Evolutionary conservation across 1,284 basidiomycete species (phyloP), one percentile per base, ranked within the genome.

Genomic region (Ustilago hordei): DNA sequence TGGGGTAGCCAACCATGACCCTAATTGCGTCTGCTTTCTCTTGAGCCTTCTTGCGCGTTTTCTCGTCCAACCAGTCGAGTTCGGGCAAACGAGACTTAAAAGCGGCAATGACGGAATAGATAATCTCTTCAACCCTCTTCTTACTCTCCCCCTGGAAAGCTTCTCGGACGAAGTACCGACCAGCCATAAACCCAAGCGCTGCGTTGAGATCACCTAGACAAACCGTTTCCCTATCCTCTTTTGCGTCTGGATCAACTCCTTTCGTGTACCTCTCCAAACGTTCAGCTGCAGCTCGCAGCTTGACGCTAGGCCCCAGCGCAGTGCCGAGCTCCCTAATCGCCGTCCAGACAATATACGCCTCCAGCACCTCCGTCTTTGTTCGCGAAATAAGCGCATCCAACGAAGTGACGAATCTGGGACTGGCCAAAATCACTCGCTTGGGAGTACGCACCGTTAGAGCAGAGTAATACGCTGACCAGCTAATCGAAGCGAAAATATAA

Each of bases 21-120:
- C 90, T 90, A 65, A 95, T 91, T 1, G 90, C 91, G 81, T 93
- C 90, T 15, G 93, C 93, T 89, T 99, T 99, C 85, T 92, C 91
- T 47, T 92, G 91, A 2, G 96, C 96, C 61, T 91, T 93, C 43
- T 89, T 88, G 19, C 93, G 91, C 8, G 94, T 95, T 81, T 91
- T 87, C 54, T 91, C 87, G 86, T 99, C 96, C 92, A 99, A 94
- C 96, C 96, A 99, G 53, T 91, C 89, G 60, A 98, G 89, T 63
- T 91, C 87, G 13, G 89, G 88, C 12, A 98, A 88, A 15, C 94
- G 94, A 31, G 88, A 87, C 86, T 95, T 92, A 89, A 98, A 99
- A 0, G 94, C 89, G 19, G 90, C 86, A 65, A 98, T 91, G 78
- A 98, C 93, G 63, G 92, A 92, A 91, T 89, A 90, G 84, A 99